These are phyloP conservation scores for Erythrobasidium yunnanense DNA, from an alignment of 768 basidiomycete genomes.

Conservation along the genomic window DNA sequence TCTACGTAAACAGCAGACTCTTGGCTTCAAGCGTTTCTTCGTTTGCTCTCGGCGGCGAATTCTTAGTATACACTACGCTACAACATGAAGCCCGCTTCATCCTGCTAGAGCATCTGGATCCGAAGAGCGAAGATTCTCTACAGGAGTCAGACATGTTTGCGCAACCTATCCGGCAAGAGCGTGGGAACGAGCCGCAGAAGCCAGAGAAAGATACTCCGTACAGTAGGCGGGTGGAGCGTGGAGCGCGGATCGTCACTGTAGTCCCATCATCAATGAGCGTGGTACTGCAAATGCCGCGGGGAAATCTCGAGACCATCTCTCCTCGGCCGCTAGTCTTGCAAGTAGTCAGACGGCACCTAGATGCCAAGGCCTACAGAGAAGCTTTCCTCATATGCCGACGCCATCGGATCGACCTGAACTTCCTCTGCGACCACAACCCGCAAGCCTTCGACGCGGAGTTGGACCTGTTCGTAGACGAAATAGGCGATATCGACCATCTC, in stretches of 20 bases:
- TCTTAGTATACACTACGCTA: constrained; percentile 72
- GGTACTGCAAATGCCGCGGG: constrained; percentile 93
- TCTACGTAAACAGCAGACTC: constrained; percentile 48
- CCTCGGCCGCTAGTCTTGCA: constrained; percentile 83
- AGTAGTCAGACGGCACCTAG: constrained; percentile 64
- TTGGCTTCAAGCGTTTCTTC: constrained; percentile 49
- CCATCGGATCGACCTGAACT: constrained; percentile 80
- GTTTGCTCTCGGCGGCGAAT: constrained; percentile 57
- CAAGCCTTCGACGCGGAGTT: constrained; percentile 56
- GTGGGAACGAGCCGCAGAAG: too few relatives aligned
- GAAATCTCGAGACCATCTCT: constrained; percentile 89
- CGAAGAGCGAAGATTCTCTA: constrained; percentile 26
- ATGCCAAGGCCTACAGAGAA: constrained; percentile 60
- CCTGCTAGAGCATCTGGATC: constrained; percentile 46
- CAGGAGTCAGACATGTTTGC: constrained; percentile 36
- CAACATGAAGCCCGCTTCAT: constrained; percentile 70
- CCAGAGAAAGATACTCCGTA: too few relatives aligned
- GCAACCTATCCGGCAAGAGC: neutral
- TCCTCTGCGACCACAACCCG: constrained; percentile 74
- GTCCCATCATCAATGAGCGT: constrained; percentile 79
- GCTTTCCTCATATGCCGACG: constrained; percentile 85
- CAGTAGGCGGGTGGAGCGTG: constrained; percentile 72
- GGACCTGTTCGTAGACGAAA: constrained; percentile 63
- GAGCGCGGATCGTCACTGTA: constrained; percentile 74
- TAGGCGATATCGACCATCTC: constrained; percentile 79